Evolutionary conservation across 1,284 basidiomycete species (phyloP), one percentile per base, ranked within the genome.

Genomic region (Cutaneotrichosporon dermatis): DNA sequence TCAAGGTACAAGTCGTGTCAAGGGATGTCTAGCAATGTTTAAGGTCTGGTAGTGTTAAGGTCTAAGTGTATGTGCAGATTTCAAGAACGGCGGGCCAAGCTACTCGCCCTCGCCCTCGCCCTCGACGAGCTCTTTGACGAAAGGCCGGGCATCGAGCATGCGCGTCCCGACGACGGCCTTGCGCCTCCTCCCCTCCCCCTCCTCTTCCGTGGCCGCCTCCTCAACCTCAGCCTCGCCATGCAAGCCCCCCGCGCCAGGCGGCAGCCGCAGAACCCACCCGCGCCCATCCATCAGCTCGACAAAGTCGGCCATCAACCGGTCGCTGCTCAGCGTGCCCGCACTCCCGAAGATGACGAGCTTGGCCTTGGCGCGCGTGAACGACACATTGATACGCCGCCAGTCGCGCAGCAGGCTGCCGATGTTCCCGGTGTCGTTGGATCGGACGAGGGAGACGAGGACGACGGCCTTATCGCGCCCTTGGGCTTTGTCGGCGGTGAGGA

Each of bases 391-490:
- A 40, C 96, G 80, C 46, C 95, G 82, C 89, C 92, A 95, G 74
- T 98, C 96, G 67, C 89, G 91, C 11, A 99, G 81, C 9, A 99
- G 83, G 58, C 97, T 92, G 3, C 96, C 94, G 40, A 92, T 82
- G 75, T 84, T 80, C 6, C 86, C 86, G 0, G 79, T 76, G 51
- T 86, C 84, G 69, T 97, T 96, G 1, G 89, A 91, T 52, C 92
- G 82, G 5, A 97, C 93, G 79, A 98, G 86, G 8, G 90, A 94
- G 58, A 99, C 88, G 65, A 99, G 82, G 62, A 99, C 87, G 69
- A 90, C 92, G 52, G 93, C 90, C 76, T 99, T 99, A 79, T 99
- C 96, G 49, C 96, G 82, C 0, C 96, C 96, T 77, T 99, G 95
- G 75, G 89, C 92, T 57, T 87, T 88, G 79, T 99, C 96, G 4